These are phyloP conservation scores for Citrus medica DNA, from an alignment of 345 rosid species.

Conservation along the genomic window DNA sequence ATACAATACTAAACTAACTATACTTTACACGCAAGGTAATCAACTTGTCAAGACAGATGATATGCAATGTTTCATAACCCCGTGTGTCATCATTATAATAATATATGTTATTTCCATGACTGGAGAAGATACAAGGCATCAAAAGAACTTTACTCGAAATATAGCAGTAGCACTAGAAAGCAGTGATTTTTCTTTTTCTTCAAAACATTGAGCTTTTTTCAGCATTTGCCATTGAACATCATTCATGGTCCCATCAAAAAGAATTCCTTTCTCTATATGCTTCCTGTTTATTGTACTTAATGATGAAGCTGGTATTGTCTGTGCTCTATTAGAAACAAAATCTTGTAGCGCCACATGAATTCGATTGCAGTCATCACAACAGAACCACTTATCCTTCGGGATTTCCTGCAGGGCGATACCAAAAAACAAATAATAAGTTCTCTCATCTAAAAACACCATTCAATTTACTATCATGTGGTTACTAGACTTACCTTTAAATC, in stretches of 20 bases:
- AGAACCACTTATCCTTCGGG: constrained; percentile 86
- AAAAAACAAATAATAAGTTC: neutral
- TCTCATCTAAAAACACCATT: constrained; percentile 10
- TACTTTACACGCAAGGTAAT: neutral
- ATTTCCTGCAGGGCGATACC: constrained; percentile 51
- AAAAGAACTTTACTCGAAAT: constrained; percentile 61
- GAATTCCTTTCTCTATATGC: constrained; percentile 67
- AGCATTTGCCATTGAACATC: constrained; percentile 72
- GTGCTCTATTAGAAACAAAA: constrained; percentile 60
- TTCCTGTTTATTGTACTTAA: constrained; percentile 55
- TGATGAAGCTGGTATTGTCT: constrained; percentile 47
- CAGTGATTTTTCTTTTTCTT: constrained; percentile 70
- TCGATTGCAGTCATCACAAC: constrained; percentile 72
- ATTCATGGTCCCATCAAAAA: constrained; percentile 34
- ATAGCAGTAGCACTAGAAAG: constrained; percentile 80
- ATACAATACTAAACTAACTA: neutral
- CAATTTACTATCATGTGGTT: constrained; percentile 3
- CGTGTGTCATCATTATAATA: neutral
- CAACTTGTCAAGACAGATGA: neutral
- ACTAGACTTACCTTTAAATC: constrained; percentile 73
- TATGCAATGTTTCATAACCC: neutral
- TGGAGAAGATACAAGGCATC: neutral
- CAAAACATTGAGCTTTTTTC: constrained; percentile 64
- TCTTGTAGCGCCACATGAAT: constrained; percentile 58
- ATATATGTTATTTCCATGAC: neutral